A percentile compares a stretch with the other conserved stretches of the same genome.
Evolutionary conservation across 2,329 filamentous ascomycete genomes (phyloP).

Genomic region (Periconia sp.): DNA sequence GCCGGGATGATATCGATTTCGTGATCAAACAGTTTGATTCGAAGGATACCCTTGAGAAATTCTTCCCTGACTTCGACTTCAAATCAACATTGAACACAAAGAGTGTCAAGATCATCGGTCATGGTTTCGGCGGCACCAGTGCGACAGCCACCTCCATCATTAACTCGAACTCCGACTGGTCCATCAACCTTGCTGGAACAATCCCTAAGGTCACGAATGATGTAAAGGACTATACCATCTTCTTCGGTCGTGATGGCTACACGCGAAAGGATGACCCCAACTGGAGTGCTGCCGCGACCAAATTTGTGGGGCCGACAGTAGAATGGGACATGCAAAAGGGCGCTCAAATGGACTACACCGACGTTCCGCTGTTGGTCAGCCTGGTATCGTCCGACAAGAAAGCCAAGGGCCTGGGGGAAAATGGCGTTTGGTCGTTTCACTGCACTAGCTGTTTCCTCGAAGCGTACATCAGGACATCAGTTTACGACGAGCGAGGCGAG

Average conservation of each 20-base stretch:
- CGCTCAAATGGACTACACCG: conserved; percentile 29
- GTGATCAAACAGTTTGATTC: conserved; percentile 20
- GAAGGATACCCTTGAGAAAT: conserved; percentile 1
- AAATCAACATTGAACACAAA: conserved; percentile 8
- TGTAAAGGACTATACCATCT: conserved; percentile 20
- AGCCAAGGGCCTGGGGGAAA: conserved; percentile 7
- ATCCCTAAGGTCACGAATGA: conserved; percentile 15
- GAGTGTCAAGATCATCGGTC: conserved; percentile 25
- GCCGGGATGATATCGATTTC: conserved; percentile 24
- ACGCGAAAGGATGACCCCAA: conserved; percentile 96
- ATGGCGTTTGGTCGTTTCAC: conserved; percentile 2
- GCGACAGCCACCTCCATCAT: conserved; percentile 22
- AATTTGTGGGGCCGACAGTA: conserved; percentile 20
- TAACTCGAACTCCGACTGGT: conserved; percentile 17
- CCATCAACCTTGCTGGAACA: conserved; percentile 33
- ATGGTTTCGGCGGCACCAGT: conserved; percentile 36
- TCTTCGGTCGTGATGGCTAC: conserved; percentile 69
- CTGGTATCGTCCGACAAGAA: conserved; percentile 4
- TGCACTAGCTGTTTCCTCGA: conserved; percentile 9
- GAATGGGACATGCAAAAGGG: conserved; percentile 30
- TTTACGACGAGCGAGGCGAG: neutral
- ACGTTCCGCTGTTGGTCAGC: conserved; percentile 26
- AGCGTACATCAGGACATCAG: conserved; percentile 4
- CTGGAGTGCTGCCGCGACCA: conserved; percentile 67
- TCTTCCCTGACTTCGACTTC: conserved; percentile 22